Percentiles rank a stretch among this genome's conserved stretches.
Evolutionary conservation across 2,329 filamentous ascomycete genomes (phyloP).

Genomic region (Hymenoscyphus scutula): DNA sequence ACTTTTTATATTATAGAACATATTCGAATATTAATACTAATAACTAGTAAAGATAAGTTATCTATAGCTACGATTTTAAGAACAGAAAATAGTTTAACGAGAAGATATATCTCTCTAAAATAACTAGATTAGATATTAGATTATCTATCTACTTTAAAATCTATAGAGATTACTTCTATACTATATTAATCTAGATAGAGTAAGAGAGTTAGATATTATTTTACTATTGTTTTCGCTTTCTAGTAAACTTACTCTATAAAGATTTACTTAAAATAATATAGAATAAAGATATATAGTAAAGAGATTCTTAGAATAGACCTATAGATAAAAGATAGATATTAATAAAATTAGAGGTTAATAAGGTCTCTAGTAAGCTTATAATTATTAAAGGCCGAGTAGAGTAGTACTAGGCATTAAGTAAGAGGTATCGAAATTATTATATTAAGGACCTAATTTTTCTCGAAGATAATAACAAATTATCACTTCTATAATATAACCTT

Average conservation of each 20-base stretch:
- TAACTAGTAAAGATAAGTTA: conserved; percentile 60
- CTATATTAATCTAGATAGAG: conserved; percentile 64
- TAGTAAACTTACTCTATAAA: conserved; percentile 46
- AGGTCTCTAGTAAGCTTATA: conserved; percentile 54
- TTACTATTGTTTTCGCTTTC: conserved; percentile 66
- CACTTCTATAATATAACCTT: conserved; percentile 29
- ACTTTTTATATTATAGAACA: conserved; percentile 65
- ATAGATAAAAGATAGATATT: conserved; percentile 74
- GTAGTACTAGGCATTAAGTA: conserved; percentile 57
- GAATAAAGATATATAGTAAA: conserved; percentile 57
- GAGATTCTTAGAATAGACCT: conserved; percentile 67
- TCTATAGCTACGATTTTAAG: conserved; percentile 52
- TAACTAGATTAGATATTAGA: conserved; percentile 64
- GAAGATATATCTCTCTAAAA: conserved; percentile 52
- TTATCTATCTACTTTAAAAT: conserved; percentile 71
- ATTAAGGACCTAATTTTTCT: conserved; percentile 52
- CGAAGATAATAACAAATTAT: neutral
- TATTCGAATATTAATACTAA: conserved; percentile 53
- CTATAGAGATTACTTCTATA: conserved; percentile 64
- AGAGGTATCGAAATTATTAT: conserved; percentile 65
- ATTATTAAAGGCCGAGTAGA: conserved; percentile 70
- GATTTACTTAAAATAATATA: conserved; percentile 42
- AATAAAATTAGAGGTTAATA: conserved; percentile 59
- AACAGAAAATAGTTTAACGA: conserved; percentile 41
- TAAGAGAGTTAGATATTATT: conserved; percentile 68